A percentile compares a stretch with the other conserved stretches of the same genome.
Conservation (phyloP, 495 filamentous ascomycete genomes). For the Penicillium alfredii region DNA sequence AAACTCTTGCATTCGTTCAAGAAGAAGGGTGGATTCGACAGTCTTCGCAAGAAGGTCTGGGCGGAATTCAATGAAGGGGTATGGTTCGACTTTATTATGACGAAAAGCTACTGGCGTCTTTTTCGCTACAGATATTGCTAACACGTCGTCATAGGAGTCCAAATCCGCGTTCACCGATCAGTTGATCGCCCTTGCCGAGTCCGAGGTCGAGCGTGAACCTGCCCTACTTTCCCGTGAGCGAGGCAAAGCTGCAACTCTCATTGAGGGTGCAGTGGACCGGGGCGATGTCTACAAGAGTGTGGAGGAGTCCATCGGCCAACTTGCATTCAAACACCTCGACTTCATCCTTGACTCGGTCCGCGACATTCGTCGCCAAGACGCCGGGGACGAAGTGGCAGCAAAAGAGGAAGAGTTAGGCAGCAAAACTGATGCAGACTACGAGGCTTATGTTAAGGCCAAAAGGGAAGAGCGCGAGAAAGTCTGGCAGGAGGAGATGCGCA, state of each 20-base stretch:
- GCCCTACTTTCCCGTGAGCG: constrained; percentile 69
- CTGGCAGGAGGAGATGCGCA: constrained; percentile 57
- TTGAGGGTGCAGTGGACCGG: constrained; percentile 82
- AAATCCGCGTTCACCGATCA: constrained; percentile 60
- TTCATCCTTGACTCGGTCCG: constrained; percentile 63
- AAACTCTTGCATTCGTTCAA: constrained; percentile 74
- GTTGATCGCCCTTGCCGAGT: constrained; percentile 66
- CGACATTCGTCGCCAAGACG: constrained; percentile 62
- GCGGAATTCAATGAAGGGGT: constrained; percentile 73
- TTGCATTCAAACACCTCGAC: constrained; percentile 59
- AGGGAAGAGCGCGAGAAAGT: constrained; percentile 58
- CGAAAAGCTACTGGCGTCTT: constrained; percentile 1
- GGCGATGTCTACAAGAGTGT: constrained; percentile 73
- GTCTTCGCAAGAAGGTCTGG: constrained; percentile 74
- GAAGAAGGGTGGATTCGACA: constrained; percentile 86
- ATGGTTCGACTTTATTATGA: constrained; percentile 25
- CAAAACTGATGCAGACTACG: constrained; percentile 81
- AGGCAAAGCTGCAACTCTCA: constrained; percentile 71
- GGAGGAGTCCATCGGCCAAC: constrained; percentile 56
- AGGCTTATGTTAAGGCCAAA: constrained; percentile 60
- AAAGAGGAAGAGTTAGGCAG: constrained; percentile 63
- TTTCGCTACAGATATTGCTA: constrained; percentile 11
- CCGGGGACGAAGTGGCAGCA: constrained; percentile 65
- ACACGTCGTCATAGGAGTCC: constrained; percentile 48
- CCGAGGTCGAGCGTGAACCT: constrained; percentile 77